Evolutionary conservation across 2,329 filamentous ascomycete genomes (phyloP), one percentile per base, ranked within the genome.

Genomic region (Cladosporium sp.): DNA sequence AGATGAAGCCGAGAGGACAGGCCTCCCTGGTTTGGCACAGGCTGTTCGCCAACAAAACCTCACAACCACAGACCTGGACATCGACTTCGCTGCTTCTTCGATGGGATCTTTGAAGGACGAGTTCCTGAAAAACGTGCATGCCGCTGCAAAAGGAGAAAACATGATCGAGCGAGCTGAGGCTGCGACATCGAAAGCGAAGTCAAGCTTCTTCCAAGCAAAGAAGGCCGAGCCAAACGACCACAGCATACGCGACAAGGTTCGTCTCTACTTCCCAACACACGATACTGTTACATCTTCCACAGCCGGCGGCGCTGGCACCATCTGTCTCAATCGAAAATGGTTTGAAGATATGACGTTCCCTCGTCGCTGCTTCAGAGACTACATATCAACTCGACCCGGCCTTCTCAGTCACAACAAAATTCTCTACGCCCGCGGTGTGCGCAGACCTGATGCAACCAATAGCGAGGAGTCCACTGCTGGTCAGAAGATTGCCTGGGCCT

Each of bases 401-500:
- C 76, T 97, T 26, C 80, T 99, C 68, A 91, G 96, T 81, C 95
- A 99, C 78, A 96, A 88, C 79, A 99, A 99, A 68, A 75, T 80
- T 21, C 66, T 80, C 3, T 76, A 75, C 62, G 77, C 73, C 18
- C 72, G 78, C 14, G 59, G 84, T 78, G 69, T 68, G 61, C 64
- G 62, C 29, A 53, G 57, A 12, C 3, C n/a, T 23, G 35, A 33
- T 3, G 31, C 50, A 1, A 35, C 69, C 18, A 67, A 72, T 2
- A 33, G 6, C 12, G 31, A 53, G 26, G 53, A 72, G 67, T 1
- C 4, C 2, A 12, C 55, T 29, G n/a, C 29, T 12, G 29, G 10
- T 7, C 29, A 29, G 12, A 59, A 79, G 28, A 76, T 79, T 49
- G 88, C 88, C 5, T 98, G 92, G 89, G 89, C 86, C 2, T 98